Evolutionary conservation across 805 yeast genomes (phyloP).

Genomic region (Lipomyces sp.): DNA sequence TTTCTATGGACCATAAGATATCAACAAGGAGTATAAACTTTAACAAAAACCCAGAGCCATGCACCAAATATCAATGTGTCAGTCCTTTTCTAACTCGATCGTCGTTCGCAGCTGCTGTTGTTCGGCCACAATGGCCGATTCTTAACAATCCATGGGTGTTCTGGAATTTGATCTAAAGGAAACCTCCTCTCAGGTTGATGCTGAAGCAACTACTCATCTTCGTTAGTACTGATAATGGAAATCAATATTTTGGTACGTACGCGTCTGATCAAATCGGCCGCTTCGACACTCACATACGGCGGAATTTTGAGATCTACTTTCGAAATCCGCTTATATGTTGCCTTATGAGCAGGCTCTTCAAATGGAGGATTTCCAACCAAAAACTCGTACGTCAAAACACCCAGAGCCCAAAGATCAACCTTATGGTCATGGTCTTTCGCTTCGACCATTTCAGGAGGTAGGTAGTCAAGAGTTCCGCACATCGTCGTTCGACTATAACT

Average conservation of each 20-base stretch:
- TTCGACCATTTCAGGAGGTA: slow-evolving; percentile 95
- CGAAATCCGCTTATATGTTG: slow-evolving; percentile 80
- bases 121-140: slow-evolving; percentile 65
- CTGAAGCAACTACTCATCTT: slow-evolving; percentile 54
- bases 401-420: slow-evolving; percentile 93
- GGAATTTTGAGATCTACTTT: slow-evolving; percentile 80
- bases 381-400: slow-evolving; percentile 82
- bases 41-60: not conserved
- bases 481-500: slow-evolving; percentile 66
- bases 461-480: slow-evolving; percentile 93
- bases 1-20: not conserved
- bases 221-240: not conserved
- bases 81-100: not conserved
- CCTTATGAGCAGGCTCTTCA: slow-evolving; percentile 74
- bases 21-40: not conserved
- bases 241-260: slow-evolving; percentile 25
- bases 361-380: slow-evolving; percentile 91
- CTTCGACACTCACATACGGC: slow-evolving; percentile 67
- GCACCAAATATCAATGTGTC: not conserved
- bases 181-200: slow-evolving; percentile 73
- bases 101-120: not conserved
- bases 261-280: slow-evolving; percentile 69
- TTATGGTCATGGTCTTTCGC: slow-evolving; percentile 74
- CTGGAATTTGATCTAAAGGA: slow-evolving; percentile 61
- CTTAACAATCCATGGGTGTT: slow-evolving; percentile 83